Evolutionary conservation across 2,329 filamentous ascomycete genomes (phyloP).

Genomic region (Helotiales sp.): DNA sequence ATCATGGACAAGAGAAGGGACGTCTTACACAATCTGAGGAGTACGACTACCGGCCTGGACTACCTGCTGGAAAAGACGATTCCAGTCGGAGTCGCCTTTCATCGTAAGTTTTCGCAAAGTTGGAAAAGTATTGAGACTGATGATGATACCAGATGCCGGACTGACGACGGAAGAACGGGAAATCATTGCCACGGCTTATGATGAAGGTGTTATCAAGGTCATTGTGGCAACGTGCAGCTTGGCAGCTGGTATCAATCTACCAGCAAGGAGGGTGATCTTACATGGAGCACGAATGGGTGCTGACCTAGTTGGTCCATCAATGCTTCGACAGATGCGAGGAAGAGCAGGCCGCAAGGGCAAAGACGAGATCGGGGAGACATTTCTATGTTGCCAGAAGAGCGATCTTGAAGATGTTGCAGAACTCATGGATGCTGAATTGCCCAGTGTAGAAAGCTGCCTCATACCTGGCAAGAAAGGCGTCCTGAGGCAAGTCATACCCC

Average conservation of each 20-base stretch:
- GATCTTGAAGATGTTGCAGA: conserved; percentile 71
- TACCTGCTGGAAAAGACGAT: conserved; percentile 64
- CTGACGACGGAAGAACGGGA: conserved; percentile 76
- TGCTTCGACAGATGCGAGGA: conserved; percentile 80
- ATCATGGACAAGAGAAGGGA: conserved; percentile 61
- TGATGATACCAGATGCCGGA: conserved; percentile 48
- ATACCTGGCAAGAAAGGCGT: conserved; percentile 66
- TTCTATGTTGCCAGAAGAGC: conserved; percentile 67
- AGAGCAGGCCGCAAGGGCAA: conserved; percentile 78
- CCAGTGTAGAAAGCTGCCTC: conserved; percentile 67
- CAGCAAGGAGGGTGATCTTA: conserved; percentile 71
- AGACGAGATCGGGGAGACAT: conserved; percentile 75
- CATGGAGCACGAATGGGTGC: conserved; percentile 76
- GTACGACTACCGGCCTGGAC: conserved; percentile 66
- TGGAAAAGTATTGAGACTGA: not conserved
- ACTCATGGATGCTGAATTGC: conserved; percentile 71
- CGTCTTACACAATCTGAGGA: conserved; percentile 65
- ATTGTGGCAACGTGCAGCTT: conserved; percentile 78
- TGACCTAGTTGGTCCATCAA: conserved; percentile 74
- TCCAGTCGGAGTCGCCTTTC: conserved; percentile 69
- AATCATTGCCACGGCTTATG: conserved; percentile 69
- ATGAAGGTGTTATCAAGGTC: conserved; percentile 65
- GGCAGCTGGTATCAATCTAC: conserved; percentile 80
- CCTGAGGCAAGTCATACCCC: conserved; percentile 51
- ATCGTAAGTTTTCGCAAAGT: conserved; percentile 52